Evolutionary conservation across 192 early-diverging fungal genomes (phyloP), one percentile per base, ranked within the genome.

Genomic region (Jimgerdemannia lactiflua): DNA sequence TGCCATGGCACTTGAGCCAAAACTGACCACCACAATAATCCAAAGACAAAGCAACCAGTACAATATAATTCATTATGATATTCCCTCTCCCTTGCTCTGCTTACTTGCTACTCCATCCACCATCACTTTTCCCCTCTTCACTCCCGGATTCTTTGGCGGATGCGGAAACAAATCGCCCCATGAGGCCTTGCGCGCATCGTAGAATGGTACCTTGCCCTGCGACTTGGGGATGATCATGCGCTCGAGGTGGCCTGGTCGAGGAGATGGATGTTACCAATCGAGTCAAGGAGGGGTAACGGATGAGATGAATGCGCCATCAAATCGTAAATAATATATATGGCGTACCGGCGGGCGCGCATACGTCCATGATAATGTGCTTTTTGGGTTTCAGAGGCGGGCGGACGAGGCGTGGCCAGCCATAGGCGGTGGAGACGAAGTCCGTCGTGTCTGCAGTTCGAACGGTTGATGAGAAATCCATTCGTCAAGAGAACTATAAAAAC

Each of bases 121-220:
- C 14, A 2, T 59, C 14, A 6, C 49, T 2, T 14, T 2, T 0
- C 14, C 14, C 49, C 49, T 59, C 49, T 2, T 59, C 8, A 59
- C 49, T 6, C 49, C 49, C 49, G 49, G 72, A 54, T 86, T 89
- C 67, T 92, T 93, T 4, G 93, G 89, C 39, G 42, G 63, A 72
- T 94, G 91, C 71, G 94, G 94, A 77, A 94, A 92, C 42, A 92
- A 71, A 74, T 95, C 95, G n/a, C 93, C 94, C 95, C 95, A 96
- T 75, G 80, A 85, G 0, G 86, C 79, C 80, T 96, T 95, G 19
- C 91, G 80, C 0, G 91, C 91, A 78, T 92, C 94, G n/a, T 87
- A 75, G 74, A 93, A 95, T 1, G 84, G 82, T 69, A 89, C 77
- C 84, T 91, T 93, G 70, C 89, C 86, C 71, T 91, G 89, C 2